Conservation (phyloP, 2,329 filamentous ascomycete genomes). For the Bisporella sp. region DNA sequence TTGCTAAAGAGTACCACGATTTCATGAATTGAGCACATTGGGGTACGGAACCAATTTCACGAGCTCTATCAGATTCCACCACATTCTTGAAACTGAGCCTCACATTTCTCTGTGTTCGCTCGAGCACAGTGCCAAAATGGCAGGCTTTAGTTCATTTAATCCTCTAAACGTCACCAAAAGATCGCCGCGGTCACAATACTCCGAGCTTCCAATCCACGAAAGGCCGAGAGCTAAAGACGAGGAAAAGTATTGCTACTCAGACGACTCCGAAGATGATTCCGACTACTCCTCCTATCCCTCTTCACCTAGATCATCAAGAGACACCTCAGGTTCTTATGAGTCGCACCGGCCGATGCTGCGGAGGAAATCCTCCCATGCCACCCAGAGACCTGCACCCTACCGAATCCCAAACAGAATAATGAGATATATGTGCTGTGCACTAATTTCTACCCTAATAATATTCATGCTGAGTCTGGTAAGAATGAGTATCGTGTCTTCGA, state of each 20-base stretch:
- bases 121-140: constrained; percentile 32
- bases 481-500: constrained; percentile 65
- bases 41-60: no score
- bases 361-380: constrained; percentile 15
- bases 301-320: constrained; percentile 22
- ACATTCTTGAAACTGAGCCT: no score
- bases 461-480: constrained; percentile 72
- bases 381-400: constrained; percentile 14
- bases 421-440: constrained; percentile 67
- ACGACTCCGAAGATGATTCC: constrained; percentile 40
- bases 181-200: constrained; percentile 19
- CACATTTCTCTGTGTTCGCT: not conserved
- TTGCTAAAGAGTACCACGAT: no score
- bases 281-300: constrained; percentile 30
- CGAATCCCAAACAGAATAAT: constrained; percentile 63
- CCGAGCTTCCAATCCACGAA: constrained; percentile 5
- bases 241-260: constrained; percentile 32
- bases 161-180: constrained; percentile 30
- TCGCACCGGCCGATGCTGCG: constrained; percentile 24
- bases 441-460: constrained; percentile 63
- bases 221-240: constrained; percentile 15
- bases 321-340: constrained; percentile 24
- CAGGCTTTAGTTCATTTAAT: constrained; percentile 38
- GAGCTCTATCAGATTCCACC: no score
- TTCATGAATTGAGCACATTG: no score